A percentile compares a stretch with the other conserved stretches of the same genome.
Evolutionary conservation across 1,284 basidiomycete genomes (phyloP).

Genomic region (Moniliophthora roreri): DNA sequence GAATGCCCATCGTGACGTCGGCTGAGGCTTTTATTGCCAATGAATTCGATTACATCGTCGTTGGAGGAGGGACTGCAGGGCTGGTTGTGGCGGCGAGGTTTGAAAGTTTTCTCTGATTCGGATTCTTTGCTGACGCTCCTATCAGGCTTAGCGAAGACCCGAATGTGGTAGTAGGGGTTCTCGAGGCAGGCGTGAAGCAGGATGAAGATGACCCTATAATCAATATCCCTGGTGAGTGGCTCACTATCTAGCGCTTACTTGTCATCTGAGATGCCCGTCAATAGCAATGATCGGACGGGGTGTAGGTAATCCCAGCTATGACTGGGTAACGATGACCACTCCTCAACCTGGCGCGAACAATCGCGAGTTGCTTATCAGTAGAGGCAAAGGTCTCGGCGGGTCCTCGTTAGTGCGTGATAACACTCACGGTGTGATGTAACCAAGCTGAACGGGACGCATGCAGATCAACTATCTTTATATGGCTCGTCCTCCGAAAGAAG

Average conservation of each 20-base stretch:
- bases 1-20: neutral
- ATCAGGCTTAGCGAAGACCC: conserved; percentile 11
- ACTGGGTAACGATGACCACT: conserved; percentile 1
- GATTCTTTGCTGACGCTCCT: neutral
- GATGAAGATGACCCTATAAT: neutral
- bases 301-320: conserved; percentile 1
- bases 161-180: conserved; percentile 5
- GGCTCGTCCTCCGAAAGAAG: neutral
- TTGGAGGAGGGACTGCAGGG: conserved; percentile 10
- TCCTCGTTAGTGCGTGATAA: neutral
- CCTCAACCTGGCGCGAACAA: conserved; percentile 1
- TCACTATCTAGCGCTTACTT: neutral
- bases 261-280: neutral
- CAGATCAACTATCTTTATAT: conserved; percentile 5
- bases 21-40: neutral
- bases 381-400: conserved; percentile 4
- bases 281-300: conserved; percentile 1
- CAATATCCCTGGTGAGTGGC: conserved; percentile 6
- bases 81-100: conserved; percentile 4
- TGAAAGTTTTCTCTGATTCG: neutral
- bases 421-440: neutral
- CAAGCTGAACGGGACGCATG: neutral
- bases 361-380: neutral
- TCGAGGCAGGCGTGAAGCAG: conserved; percentile 10
- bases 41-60: conserved; percentile 10